Evolutionary conservation across 2,329 filamentous ascomycete species (phyloP).

Genomic region (Sodiomyces alkalinus): DNA sequence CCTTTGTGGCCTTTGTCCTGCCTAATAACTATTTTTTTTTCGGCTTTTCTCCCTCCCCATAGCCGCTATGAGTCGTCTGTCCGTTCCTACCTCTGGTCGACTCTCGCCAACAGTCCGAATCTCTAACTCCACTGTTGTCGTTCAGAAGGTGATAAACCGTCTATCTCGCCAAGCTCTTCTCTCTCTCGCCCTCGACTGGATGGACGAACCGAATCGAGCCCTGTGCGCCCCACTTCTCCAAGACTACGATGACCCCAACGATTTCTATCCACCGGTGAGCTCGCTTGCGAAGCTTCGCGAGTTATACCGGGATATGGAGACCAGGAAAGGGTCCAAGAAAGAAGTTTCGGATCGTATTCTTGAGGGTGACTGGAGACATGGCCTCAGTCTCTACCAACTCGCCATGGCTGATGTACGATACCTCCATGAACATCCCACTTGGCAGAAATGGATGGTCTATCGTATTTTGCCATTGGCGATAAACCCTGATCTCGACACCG

Average conservation of each 20-base stretch:
- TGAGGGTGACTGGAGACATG: conserved; percentile 54
- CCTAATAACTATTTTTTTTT: too few relatives aligned
- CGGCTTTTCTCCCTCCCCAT: too few relatives aligned
- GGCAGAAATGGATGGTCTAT: conserved; percentile 49
- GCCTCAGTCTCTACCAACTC: conserved; percentile 49
- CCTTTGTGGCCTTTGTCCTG: too few relatives aligned
- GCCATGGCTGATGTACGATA: conserved; percentile 55
- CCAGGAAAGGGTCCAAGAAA: conserved; percentile 43
- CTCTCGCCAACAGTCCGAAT: conserved; percentile 58
- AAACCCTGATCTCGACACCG: conserved; percentile 10
- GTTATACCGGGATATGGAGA: conserved; percentile 45
- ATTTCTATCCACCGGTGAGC: conserved; percentile 52
- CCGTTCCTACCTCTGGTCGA: conserved; percentile 55
- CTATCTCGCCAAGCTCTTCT: conserved; percentile 60
- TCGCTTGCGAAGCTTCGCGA: conserved; percentile 53
- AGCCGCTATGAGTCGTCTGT: conserved; percentile 36
- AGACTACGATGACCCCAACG: conserved; percentile 43
- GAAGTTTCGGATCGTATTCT: conserved; percentile 49
- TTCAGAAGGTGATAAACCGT: conserved; percentile 51
- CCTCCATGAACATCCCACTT: conserved; percentile 48
- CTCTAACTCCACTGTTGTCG: conserved; percentile 45
- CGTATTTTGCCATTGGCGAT: conserved; percentile 34
- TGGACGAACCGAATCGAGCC: conserved; percentile 48
- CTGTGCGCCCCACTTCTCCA: conserved; percentile 38
- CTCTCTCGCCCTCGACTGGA: conserved; percentile 61